phyloP scores from a whole-genome alignment of 768 basidiomycete species.

The Lactifluus rugatus region DNA sequence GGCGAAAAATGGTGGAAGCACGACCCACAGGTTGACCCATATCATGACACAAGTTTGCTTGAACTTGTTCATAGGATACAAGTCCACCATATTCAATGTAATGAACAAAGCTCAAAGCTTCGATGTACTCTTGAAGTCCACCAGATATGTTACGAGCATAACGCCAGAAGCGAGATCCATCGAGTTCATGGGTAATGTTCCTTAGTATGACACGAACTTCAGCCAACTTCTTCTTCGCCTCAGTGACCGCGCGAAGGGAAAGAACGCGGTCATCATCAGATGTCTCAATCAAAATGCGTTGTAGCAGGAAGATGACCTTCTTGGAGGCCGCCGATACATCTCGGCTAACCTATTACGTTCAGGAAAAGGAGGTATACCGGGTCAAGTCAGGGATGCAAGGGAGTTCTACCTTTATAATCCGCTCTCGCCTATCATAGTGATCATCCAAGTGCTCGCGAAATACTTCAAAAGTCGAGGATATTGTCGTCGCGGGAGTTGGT shows the following conservation, averaged over 20 bases:
- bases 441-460: constrained; percentile 73
- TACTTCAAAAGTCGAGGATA: constrained; percentile 38
- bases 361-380: background rate
- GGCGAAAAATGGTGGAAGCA: background rate
- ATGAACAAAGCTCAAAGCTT: constrained; percentile 81
- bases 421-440: constrained; percentile 79
- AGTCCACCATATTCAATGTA: constrained; percentile 65
- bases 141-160: constrained; percentile 66
- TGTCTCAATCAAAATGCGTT: constrained; percentile 52
- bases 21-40: constrained; percentile 31
- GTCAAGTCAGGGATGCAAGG: background rate
- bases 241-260: constrained; percentile 39
- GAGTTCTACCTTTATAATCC: constrained; percentile 70
- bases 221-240: constrained; percentile 48
- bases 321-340: constrained; percentile 90
- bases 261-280: constrained; percentile 25
- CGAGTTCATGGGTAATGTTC: constrained; percentile 49
- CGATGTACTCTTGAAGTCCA: constrained; percentile 92
- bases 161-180: constrained; percentile 66
- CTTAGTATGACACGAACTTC: constrained; percentile 62
- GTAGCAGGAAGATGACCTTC: constrained; percentile 87
- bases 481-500: constrained; percentile 9
- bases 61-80: constrained; percentile 60
- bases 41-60: constrained; percentile 49
- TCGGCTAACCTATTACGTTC: constrained; percentile 55